Percentiles rank a stretch among this genome's conserved stretches.
These are phyloP conservation scores for Plasmodium cynomolgi DNA, from an alignment of 169 alveolate genomes.

Conservation along the genomic window DNA sequence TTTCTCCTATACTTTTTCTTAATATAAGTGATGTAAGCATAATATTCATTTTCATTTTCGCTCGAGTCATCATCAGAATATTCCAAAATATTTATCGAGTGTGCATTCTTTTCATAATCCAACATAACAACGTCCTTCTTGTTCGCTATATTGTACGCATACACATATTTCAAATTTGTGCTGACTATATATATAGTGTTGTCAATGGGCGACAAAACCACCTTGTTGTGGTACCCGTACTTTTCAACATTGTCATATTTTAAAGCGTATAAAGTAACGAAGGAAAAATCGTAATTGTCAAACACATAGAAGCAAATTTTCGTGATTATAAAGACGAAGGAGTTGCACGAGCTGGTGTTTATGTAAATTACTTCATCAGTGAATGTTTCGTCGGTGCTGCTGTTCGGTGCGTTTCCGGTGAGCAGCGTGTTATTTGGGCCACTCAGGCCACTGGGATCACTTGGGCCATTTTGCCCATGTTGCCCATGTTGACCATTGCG, in stretches of 20 bases:
- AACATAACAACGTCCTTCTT: conserved; percentile 33
- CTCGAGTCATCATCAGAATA: conserved; percentile 55
- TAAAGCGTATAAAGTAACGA: conserved; percentile 44
- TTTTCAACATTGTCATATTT: conserved; percentile 10
- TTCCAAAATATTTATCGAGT: conserved; percentile 38
- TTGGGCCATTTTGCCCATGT: neutral
- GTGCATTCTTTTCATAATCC: conserved; percentile 60
- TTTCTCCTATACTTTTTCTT: conserved; percentile 61
- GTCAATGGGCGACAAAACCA: conserved; percentile 52
- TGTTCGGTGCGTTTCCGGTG: neutral
- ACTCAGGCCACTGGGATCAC: neutral
- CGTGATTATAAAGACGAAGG: conserved; percentile 53
- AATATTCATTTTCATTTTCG: conserved; percentile 74
- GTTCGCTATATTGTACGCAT: conserved; percentile 38
- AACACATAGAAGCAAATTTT: conserved; percentile 60
- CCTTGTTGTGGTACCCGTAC: conserved; percentile 48
- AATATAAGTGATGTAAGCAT: conserved; percentile 74
- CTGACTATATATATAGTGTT: conserved; percentile 73
- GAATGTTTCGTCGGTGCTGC: neutral
- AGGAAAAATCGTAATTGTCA: conserved; percentile 68
- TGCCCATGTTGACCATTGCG: neutral
- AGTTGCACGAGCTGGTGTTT: conserved; percentile 56
- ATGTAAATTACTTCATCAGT: conserved; percentile 67
- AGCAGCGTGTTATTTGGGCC: neutral
- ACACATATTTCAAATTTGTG: conserved; percentile 51